Base-by-base conservation (phyloP, 257 asterid species). In the Eustoma russellianum region DNA sequence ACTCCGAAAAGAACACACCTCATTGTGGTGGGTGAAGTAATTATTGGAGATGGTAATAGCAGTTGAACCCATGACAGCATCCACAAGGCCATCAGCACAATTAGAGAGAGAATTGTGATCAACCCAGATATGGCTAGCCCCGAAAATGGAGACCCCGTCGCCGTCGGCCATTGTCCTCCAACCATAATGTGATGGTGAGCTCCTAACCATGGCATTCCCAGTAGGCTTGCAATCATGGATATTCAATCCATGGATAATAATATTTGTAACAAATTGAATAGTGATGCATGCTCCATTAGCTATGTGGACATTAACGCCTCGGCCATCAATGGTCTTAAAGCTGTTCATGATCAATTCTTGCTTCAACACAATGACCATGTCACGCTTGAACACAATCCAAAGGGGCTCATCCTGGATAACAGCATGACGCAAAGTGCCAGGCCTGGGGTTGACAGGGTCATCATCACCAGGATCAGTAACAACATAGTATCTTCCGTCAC, bases 81-180 rank as follows among this genome's bases (percentile, higher is more conserved):
- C 97, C 17, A 88, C 89, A 53, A 88, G 94, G 17, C 97, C 97
- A 61, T 88, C 97, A 13, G 95, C 94, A 17, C 97, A 88, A 50
- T 82, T 79, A 33, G 94, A 82, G 19, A 88, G 87, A 3, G 97
- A 88, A 53, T 85, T 85, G 55, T 88, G 97, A 63, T 88, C 97
- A 5, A 88, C 73, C 97, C 97, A 88, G n/a, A 88, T 52, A 52
- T 88, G 95, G 72, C 95, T 85, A 33, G 97, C 79, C 10, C 94
- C 92, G 5, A 89, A 89, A 60, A 89, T 85, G 9, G 97, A 89
- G 55, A 89, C 30, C 3, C 76, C 97, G 61, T 89, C 97, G 0
- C 97, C 97, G 69, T 89, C 97, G 43, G 95, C 94, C 92, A 85
- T 77, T 15, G 95, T 85, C 71, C 97, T 85, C 90, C 86, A 89